phyloP scores from a whole-genome alignment of 2,329 filamentous ascomycete species.

The Elsinoe arachidis region DNA sequence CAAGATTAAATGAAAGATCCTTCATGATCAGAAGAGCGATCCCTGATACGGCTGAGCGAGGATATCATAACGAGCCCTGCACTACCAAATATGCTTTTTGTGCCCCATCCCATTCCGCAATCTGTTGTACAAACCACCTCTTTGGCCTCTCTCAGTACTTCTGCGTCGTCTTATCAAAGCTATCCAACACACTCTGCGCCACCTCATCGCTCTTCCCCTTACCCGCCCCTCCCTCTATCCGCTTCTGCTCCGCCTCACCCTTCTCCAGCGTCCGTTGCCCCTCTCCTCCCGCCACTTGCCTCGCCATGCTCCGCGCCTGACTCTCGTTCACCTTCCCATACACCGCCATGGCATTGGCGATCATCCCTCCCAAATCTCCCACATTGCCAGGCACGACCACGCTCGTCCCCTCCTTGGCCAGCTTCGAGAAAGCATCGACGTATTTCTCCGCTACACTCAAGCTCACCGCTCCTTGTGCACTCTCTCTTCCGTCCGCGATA shows the following conservation, averaged over 20 bases:
- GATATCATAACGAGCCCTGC: conserved; percentile 10
- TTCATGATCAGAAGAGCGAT: background rate
- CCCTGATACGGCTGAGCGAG: conserved; percentile 5
- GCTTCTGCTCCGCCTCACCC: conserved; percentile 12
- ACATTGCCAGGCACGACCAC: conserved; percentile 96
- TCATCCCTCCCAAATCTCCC: conserved; percentile 93
- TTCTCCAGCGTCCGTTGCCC: conserved; percentile 14
- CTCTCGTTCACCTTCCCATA: conserved; percentile 86
- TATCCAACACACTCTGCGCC: conserved; percentile 32
- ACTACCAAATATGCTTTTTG: conserved; percentile 1
- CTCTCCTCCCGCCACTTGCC: conserved; percentile 29
- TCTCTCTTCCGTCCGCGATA: conserved; percentile 63
- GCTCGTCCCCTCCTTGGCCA: conserved; percentile 91
- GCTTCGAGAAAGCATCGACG: conserved; percentile 83
- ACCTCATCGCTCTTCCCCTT: conserved; percentile 19
- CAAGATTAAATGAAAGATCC: no score
- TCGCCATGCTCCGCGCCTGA: conserved; percentile 60
- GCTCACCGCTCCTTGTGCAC: conserved; percentile 76
- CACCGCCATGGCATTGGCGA: conserved; percentile 87
- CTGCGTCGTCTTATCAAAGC: conserved; percentile 30
- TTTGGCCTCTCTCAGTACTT: conserved; percentile 23
- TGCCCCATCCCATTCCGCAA: no score
- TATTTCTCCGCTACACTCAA: conserved; percentile 94
- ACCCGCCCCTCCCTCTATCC: conserved; percentile 12
- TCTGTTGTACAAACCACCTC: background rate